These are phyloP conservation scores for Fusarium sp. DNA, from an alignment of 2,329 filamentous ascomycete genomes.

Conservation along the genomic window DNA sequence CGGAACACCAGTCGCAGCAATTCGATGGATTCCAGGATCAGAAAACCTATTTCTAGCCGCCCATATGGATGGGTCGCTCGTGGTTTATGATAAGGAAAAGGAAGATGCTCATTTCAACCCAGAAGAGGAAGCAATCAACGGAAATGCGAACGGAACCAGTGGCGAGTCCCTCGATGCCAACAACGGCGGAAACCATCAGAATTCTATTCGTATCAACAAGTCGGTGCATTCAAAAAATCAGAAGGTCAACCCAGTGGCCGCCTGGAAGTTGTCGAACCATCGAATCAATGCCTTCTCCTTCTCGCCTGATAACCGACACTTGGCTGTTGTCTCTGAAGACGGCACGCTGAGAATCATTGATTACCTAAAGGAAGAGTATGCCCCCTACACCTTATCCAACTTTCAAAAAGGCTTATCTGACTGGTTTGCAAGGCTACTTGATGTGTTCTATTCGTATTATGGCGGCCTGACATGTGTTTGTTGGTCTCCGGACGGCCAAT, in stretches of 20 bases:
- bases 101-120: constrained; percentile 84
- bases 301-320: constrained; percentile 85
- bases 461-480: constrained; percentile 92
- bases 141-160: constrained; percentile 58
- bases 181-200: constrained; percentile 49
- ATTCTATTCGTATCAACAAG: constrained; percentile 80
- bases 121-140: constrained; percentile 68
- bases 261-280: constrained; percentile 93
- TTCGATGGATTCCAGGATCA: constrained; percentile 93
- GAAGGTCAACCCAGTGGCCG: constrained; percentile 90
- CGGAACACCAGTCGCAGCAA: constrained; percentile 83
- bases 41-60: constrained; percentile 93
- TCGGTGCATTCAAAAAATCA: constrained; percentile 95
- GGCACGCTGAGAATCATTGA: constrained; percentile 91
- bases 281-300: constrained; percentile 92
- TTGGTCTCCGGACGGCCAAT: constrained; percentile 98
- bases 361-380: constrained; percentile 88
- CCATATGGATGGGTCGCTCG: constrained; percentile 88
- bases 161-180: constrained; percentile 51
- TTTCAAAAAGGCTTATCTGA: background rate
- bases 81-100: constrained; percentile 98
- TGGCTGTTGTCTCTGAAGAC: constrained; percentile 93
- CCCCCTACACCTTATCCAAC: background rate
- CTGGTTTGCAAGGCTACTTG: constrained; percentile 72
- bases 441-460: constrained; percentile 91